phyloP scores from a whole-genome alignment of 345 rosid species.

The Arabidopsis arenosa region DNA sequence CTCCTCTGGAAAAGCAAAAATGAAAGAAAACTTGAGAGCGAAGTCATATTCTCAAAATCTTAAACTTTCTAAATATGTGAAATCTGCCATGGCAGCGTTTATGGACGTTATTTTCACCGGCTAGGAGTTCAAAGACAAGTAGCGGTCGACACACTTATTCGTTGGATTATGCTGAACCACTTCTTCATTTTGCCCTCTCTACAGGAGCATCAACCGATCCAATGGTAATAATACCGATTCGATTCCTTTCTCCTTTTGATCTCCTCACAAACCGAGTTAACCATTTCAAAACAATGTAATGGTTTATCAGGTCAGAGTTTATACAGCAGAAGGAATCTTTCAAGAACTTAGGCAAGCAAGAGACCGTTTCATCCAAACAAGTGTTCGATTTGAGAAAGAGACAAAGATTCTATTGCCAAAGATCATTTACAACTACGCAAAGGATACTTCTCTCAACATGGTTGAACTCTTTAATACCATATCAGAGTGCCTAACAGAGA shows the following conservation, averaged over 20 bases:
- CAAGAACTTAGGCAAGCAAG: constrained; percentile 60
- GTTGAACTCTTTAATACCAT: constrained; percentile 48
- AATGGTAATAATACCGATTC: constrained; percentile 12
- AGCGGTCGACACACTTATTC: constrained; percentile 58
- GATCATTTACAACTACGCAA: constrained; percentile 55
- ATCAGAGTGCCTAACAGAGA: constrained; percentile 16
- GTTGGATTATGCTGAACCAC: constrained; percentile 72
- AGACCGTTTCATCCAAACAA: constrained; percentile 55
- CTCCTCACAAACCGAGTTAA: not conserved
- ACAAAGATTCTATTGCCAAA: constrained; percentile 60
- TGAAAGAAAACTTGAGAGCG: not conserved
- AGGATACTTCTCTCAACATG: constrained; percentile 59
- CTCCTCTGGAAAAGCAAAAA: not conserved
- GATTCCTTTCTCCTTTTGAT: not conserved
- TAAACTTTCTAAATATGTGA: not conserved
- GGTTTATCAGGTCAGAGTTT: constrained; percentile 58
- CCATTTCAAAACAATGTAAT: not conserved
- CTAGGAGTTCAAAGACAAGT: constrained; percentile 54
- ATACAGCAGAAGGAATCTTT: constrained; percentile 59
- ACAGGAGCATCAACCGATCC: constrained; percentile 69
- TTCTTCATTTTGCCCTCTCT: constrained; percentile 76
- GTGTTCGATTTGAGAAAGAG: constrained; percentile 58
- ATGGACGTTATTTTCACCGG: constrained; percentile 64
- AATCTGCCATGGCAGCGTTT: constrained; percentile 59
- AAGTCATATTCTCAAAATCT: not conserved